These are phyloP conservation scores for Trametes gibbosa DNA, from an alignment of 768 basidiomycete species.

Conservation along the genomic window DNA sequence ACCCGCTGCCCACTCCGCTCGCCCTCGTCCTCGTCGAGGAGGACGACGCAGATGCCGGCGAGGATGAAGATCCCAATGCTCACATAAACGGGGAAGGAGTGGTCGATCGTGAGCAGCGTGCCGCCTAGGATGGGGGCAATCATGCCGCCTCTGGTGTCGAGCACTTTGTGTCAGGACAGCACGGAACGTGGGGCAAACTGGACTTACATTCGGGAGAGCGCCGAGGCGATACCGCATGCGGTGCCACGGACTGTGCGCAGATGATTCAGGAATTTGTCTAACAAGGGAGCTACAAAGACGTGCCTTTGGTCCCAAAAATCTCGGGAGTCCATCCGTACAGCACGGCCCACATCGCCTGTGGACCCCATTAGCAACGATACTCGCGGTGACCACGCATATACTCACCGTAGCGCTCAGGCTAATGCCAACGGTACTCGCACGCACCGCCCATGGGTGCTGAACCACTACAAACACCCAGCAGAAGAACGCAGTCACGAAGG, in stretches of 20 bases:
- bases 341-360: conserved; percentile 83
- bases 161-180: neutral
- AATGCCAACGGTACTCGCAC: conserved; percentile 71
- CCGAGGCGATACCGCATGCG: conserved; percentile 85
- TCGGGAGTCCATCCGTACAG: conserved; percentile 88
- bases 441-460: conserved; percentile 52
- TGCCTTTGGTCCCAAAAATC: conserved; percentile 78
- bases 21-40: conserved; percentile 52
- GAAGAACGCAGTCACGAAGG: conserved; percentile 71
- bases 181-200: neutral
- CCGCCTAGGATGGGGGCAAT: conserved; percentile 83
- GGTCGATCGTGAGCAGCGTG: conserved; percentile 59
- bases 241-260: conserved; percentile 67
- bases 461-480: conserved; percentile 69
- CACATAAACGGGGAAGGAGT: conserved; percentile 72
- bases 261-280: too few relatives aligned
- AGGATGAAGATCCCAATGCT: conserved; percentile 65
- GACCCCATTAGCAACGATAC: neutral
- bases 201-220: conserved; percentile 77
- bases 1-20: conserved; percentile 29
- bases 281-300: neutral
- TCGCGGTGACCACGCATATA: neutral
- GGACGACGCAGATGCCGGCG: conserved; percentile 60
- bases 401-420: conserved; percentile 71
- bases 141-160: conserved; percentile 71